Evolutionary conservation across 2,329 filamentous ascomycete species (phyloP).

Genomic region (Ophiostoma sp.): DNA sequence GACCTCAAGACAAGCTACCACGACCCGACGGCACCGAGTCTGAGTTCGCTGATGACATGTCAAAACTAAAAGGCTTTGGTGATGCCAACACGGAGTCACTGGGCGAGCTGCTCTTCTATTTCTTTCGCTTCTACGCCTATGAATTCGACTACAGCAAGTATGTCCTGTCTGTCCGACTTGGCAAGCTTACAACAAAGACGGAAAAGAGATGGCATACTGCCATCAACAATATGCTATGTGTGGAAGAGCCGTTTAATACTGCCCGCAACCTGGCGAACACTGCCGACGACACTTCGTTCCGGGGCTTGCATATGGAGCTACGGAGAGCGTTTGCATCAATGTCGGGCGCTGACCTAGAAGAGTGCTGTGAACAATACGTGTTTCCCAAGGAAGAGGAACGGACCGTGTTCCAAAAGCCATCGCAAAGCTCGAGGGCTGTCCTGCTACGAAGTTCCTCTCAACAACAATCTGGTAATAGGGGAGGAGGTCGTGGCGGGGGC

Average conservation of each 20-base stretch:
- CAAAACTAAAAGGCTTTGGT: constrained; percentile 68
- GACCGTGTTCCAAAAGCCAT: constrained; percentile 51
- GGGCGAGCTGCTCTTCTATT: constrained; percentile 85
- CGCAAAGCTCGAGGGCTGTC: constrained; percentile 50
- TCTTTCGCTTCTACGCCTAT: constrained; percentile 91
- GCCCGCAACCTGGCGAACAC: constrained; percentile 90
- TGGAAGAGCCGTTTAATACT: constrained; percentile 94
- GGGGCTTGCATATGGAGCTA: constrained; percentile 83
- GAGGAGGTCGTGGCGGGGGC: constrained; percentile 32
- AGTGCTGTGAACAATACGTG: constrained; percentile 81
- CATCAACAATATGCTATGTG: constrained; percentile 78
- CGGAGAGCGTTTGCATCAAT: constrained; percentile 81
- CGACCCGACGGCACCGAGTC: constrained; percentile 61
- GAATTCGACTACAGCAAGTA: constrained; percentile 84
- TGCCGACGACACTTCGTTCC: constrained; percentile 89
- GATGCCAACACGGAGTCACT: constrained; percentile 72
- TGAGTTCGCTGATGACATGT: constrained; percentile 81
- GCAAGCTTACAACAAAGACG: constrained; percentile 69
- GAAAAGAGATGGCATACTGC: constrained; percentile 84
- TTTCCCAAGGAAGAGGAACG: constrained; percentile 77
- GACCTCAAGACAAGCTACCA: constrained; percentile 55
- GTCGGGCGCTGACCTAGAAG: constrained; percentile 68
- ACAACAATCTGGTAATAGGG: constrained; percentile 40
- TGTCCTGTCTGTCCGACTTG: constrained; percentile 79
- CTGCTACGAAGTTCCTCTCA: constrained; percentile 57